Evolutionary conservation across 495 filamentous ascomycete genomes (phyloP).

Genomic region (Stereocaulon alpinum): DNA sequence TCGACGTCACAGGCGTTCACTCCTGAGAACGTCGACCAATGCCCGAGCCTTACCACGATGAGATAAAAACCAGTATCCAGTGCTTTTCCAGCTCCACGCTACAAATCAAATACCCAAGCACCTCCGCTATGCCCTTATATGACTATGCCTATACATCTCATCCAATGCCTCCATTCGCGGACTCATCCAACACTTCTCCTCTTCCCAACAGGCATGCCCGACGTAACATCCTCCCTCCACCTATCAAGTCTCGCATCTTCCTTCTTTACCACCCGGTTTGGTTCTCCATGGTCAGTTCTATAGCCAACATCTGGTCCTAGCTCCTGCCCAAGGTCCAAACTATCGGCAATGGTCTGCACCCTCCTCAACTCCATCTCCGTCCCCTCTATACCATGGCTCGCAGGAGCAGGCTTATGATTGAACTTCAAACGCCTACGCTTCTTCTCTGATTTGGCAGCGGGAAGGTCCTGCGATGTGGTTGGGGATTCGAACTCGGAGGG

Average conservation of each 20-base stretch:
- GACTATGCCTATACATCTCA: no score
- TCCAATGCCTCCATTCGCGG: background rate
- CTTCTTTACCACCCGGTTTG: background rate
- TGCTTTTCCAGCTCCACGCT: no score
- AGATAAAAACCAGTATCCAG: no score
- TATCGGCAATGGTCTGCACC: slow-evolving; percentile 8
- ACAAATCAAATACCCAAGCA: no score
- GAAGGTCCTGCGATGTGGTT: background rate
- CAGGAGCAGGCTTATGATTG: background rate
- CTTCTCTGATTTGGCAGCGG: background rate
- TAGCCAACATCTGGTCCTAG: background rate
- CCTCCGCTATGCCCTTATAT: no score
- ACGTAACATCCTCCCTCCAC: background rate
- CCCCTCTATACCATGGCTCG: background rate
- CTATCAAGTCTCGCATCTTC: background rate
- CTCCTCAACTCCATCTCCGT: slow-evolving; percentile 5
- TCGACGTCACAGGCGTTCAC: no score
- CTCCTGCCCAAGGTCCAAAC: slow-evolving; percentile 5
- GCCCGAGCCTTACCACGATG: no score
- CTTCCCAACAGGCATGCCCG: background rate
- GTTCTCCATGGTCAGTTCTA: background rate
- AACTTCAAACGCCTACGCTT: background rate
- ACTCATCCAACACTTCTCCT: background rate
- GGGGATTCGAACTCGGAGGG: background rate
- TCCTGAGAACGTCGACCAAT: no score